Evolutionary conservation across 345 rosid species (phyloP).

Genomic region (Salix caprea): DNA sequence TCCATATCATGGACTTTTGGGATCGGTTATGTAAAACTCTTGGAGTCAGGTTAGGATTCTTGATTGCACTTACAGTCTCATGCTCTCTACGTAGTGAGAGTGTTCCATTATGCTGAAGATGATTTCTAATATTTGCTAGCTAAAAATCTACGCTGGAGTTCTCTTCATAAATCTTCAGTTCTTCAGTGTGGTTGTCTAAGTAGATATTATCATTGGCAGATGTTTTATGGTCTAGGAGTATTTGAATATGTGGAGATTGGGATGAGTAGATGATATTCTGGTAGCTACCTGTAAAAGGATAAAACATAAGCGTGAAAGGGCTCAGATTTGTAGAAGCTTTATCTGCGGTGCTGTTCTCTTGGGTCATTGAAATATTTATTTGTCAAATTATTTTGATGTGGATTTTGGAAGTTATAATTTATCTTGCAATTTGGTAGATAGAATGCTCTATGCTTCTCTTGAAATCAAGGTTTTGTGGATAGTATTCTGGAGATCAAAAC

Average conservation of each 20-base stretch:
- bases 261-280: not conserved
- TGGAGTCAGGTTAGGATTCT: conserved; percentile 45
- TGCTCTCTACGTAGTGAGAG: not conserved
- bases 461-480: not conserved
- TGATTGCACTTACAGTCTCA: not conserved
- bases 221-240: not conserved
- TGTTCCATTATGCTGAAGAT: not conserved
- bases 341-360: not conserved
- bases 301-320: not conserved
- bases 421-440: not conserved
- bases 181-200: not conserved
- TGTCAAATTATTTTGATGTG: not conserved
- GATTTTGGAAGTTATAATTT: not conserved
- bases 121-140: not conserved
- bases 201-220: not conserved
- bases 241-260: not conserved
- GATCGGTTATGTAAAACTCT: conserved; percentile 58
- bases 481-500: not conserved
- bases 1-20: conserved; percentile 68
- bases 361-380: not conserved
- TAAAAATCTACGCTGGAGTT: not conserved
- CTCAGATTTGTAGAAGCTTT: not conserved
- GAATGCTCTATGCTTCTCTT: not conserved
- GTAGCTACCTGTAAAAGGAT: not conserved
- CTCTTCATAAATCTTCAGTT: not conserved